A percentile compares a stretch with the other conserved stretches of the same genome.
Conservation (phyloP, 2,329 filamentous ascomycete species). For the Fusarium sp. region DNA sequence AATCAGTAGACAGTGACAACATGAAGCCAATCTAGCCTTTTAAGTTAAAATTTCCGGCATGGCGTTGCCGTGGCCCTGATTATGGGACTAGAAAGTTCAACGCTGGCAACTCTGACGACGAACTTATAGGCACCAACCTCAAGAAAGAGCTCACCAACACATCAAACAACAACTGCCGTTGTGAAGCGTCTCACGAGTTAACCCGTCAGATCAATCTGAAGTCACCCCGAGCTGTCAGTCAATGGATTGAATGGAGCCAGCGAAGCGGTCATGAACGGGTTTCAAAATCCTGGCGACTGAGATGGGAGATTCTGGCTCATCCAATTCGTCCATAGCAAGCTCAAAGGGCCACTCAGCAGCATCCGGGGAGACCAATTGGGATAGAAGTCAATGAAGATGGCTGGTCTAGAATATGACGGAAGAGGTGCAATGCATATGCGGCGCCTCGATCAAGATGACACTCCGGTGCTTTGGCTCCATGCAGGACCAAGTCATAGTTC, state of each 20-base stretch:
- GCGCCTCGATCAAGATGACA: conserved; percentile 12
- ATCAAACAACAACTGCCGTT: conserved; percentile 7
- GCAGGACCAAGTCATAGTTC: conserved; percentile 26
- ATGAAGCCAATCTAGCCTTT: conserved; percentile 2
- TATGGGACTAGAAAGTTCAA: conserved; percentile 6
- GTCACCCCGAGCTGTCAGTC: conserved; percentile 13
- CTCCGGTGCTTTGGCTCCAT: conserved; percentile 24
- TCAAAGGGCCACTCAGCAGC: conserved; percentile 9
- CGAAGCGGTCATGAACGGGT: conserved; percentile 24
- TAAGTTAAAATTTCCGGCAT: conserved; percentile 21
- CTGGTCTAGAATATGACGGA: conserved; percentile 29
- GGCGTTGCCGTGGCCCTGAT: neutral
- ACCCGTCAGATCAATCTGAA: conserved; percentile 10
- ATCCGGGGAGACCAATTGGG: conserved; percentile 20
- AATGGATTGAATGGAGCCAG: conserved; percentile 27
- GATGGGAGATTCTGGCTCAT: conserved; percentile 7
- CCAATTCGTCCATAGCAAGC: conserved; percentile 16
- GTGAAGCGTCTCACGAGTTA: conserved; percentile 5
- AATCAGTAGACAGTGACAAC: conserved; percentile 15
- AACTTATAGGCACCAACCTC: neutral
- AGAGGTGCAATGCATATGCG: conserved; percentile 16
- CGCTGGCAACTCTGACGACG: conserved; percentile 1
- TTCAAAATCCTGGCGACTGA: conserved; percentile 8
- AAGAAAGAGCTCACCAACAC: conserved; percentile 20
- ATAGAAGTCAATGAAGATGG: conserved; percentile 21